Evolutionary conservation across 1,139 yeast genomes (phyloP).

Genomic region (Yamadazyma friedrichii): DNA sequence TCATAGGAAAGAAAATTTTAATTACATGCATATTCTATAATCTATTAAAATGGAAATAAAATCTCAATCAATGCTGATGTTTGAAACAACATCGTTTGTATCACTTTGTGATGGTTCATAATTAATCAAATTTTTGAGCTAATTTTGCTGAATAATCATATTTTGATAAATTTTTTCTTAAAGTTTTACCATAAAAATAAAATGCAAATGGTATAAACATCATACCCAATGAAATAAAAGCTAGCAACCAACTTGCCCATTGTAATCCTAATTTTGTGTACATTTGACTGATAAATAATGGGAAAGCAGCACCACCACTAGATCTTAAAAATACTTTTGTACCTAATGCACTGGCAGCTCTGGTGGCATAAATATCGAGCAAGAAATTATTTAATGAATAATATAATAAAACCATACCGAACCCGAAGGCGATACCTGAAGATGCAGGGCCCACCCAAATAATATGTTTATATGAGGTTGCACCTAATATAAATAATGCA

Average conservation of each 20-base stretch:
- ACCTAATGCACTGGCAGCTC: constrained; percentile 89
- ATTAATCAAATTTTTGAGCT: constrained; percentile 7
- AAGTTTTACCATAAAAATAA: constrained; percentile 62
- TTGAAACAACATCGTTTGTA: too few species aligned
- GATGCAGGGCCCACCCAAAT: constrained; percentile 97
- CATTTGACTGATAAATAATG: constrained; percentile 84
- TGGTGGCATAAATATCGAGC: constrained; percentile 50
- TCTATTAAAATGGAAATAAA: too few species aligned
- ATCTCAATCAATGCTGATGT: too few species aligned
- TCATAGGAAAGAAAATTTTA: neutral
- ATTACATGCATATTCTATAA: neutral
- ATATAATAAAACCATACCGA: constrained; percentile 87
- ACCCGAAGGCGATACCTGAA: constrained; percentile 85
- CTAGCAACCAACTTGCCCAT: constrained; percentile 84
- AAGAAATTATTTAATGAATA: constrained; percentile 86
- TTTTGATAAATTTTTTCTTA: constrained; percentile 66
- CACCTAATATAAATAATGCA: constrained; percentile 84
- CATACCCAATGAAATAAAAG: constrained; percentile 83
- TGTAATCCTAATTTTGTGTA: constrained; percentile 68
- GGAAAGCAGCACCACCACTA: constrained; percentile 89
- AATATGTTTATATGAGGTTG: constrained; percentile 74
- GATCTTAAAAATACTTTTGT: constrained; percentile 87
- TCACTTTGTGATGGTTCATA: too few species aligned
- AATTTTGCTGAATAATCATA: constrained; percentile 51
- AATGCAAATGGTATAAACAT: constrained; percentile 77